Evolutionary conservation across 306 rosid genomes (phyloP).

Genomic region (Aeschynomene evenia): DNA sequence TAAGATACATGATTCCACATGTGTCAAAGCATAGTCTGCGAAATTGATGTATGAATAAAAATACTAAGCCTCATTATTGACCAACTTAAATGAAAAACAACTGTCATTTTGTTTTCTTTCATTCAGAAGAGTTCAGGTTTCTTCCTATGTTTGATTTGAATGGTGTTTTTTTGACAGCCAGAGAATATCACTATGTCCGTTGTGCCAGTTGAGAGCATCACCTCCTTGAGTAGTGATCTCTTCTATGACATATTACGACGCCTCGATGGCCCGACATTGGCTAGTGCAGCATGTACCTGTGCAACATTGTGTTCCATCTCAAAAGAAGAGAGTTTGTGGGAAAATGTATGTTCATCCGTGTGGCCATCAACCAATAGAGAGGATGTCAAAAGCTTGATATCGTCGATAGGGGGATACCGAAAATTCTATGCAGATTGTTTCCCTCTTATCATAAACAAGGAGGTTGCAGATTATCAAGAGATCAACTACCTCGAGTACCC

Average conservation of each 20-base stretch:
- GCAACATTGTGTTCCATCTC: constrained; percentile 74
- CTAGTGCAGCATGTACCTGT: constrained; percentile 83
- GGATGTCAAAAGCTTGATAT: constrained; percentile 71
- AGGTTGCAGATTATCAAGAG: constrained; percentile 55
- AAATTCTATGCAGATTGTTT: constrained; percentile 88
- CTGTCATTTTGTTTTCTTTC: neutral
- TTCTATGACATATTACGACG: constrained; percentile 80
- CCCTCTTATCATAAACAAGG: constrained; percentile 78
- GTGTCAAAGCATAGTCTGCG: no score
- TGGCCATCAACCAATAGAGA: constrained; percentile 91
- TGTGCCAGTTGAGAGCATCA: constrained; percentile 53
- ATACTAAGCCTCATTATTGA: no score
- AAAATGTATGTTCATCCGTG: constrained; percentile 74
- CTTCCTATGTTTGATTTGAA: constrained; percentile 1
- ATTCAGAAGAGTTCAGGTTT: neutral
- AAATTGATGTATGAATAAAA: no score
- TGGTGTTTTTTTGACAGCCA: constrained; percentile 39
- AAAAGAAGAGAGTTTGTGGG: constrained; percentile 88
- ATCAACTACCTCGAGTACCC: constrained; percentile 57
- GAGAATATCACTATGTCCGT: constrained; percentile 41
- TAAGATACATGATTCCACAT: no score
- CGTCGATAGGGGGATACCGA: constrained; percentile 79
- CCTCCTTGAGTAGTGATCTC: constrained; percentile 71
- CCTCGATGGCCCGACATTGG: constrained; percentile 82
- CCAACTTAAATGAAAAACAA: neutral